Conservation (phyloP, 2,329 filamentous ascomycete genomes). For the Aureobasidium lini region DNA sequence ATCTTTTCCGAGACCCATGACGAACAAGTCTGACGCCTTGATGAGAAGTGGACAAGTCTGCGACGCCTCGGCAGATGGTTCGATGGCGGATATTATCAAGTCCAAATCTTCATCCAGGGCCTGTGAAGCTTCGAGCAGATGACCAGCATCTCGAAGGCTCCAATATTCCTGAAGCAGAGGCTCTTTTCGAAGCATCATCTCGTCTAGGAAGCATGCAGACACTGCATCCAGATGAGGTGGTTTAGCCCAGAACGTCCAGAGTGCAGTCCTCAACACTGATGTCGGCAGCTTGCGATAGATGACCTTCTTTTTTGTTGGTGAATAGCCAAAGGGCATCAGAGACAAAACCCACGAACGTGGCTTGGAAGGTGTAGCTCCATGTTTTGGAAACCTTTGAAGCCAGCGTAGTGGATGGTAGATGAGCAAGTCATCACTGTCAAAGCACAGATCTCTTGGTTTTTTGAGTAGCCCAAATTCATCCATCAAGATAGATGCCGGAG, state of each 20-base stretch:
- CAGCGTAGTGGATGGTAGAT: constrained; percentile 16
- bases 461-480: constrained; percentile 15
- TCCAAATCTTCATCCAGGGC: constrained; percentile 16
- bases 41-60: constrained; percentile 27
- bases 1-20: constrained; percentile 38
- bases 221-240: constrained; percentile 16
- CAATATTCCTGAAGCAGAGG: constrained; percentile 39
- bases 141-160: constrained; percentile 40
- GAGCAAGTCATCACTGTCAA: constrained; percentile 15
- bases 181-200: constrained; percentile 22
- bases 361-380: not conserved
- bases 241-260: constrained; percentile 17
- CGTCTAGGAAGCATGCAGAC: constrained; percentile 17
- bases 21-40: constrained; percentile 34
- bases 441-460: constrained; percentile 16
- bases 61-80: constrained; percentile 17
- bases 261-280: constrained; percentile 13
- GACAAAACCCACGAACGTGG: constrained; percentile 3
- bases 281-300: constrained; percentile 15
- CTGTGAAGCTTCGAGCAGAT: constrained; percentile 29
- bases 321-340: not conserved
- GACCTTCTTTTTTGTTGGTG: constrained; percentile 9
- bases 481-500: constrained; percentile 11
- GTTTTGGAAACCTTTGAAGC: constrained; percentile 8
- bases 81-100: constrained; percentile 16